Conservation (phyloP, 305 asterid genomes). For the Rubia occidens region DNA sequence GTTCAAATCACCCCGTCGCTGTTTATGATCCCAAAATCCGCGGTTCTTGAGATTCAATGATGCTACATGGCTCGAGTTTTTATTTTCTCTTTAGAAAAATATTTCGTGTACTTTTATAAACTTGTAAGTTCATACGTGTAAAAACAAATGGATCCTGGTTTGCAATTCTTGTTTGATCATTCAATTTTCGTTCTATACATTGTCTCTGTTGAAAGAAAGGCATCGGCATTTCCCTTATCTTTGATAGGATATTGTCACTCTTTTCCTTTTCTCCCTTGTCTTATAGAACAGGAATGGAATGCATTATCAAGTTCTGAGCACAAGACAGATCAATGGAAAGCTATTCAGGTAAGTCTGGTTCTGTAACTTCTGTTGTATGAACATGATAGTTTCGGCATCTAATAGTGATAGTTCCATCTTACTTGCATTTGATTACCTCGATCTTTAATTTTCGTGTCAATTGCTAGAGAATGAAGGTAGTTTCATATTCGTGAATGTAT, state of each 20-base stretch:
- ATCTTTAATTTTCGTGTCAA: not conserved
- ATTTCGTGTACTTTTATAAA: not conserved
- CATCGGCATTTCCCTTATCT: not conserved
- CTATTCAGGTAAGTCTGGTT: not conserved
- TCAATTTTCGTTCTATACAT: not conserved
- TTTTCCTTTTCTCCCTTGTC: not conserved
- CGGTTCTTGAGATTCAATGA: not conserved
- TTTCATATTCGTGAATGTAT: not conserved
- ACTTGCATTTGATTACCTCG: not conserved
- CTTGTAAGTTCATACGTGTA: not conserved
- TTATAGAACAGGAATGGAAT: not conserved
- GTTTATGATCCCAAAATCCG: not conserved
- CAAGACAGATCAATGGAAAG: not conserved
- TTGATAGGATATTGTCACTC: not conserved
- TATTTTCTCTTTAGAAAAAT: not conserved
- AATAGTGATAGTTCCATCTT: not conserved
- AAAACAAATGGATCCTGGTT: not conserved
- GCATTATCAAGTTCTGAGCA: not conserved
- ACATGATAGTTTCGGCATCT: not conserved
- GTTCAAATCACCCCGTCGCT: constrained; percentile 29
- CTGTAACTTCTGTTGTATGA: not conserved
- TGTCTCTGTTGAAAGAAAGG: not conserved
- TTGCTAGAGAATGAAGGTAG: not conserved
- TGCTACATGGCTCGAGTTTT: not conserved
- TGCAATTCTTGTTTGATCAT: not conserved